phyloP scores from a whole-genome alignment of 2,329 filamentous ascomycete genomes.

The Sporothrix euskadiensis region DNA sequence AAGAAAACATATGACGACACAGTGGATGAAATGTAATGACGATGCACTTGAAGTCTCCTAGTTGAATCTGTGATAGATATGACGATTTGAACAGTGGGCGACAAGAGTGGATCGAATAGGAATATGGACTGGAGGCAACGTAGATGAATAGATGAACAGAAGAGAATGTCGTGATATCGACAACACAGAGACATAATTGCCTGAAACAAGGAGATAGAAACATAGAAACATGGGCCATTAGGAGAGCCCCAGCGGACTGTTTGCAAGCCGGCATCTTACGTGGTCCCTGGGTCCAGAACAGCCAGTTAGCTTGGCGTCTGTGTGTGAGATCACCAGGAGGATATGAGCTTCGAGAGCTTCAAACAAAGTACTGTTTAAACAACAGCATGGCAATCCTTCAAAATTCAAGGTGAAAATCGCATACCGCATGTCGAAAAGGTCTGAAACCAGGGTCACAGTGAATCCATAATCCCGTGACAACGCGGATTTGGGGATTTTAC shows the following conservation, averaged over 20 bases:
- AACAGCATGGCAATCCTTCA: not conserved
- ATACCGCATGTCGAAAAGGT: not conserved
- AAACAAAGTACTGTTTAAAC: not conserved
- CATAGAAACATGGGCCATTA: not conserved
- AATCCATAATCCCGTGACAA: not conserved
- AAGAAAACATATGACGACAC: not conserved
- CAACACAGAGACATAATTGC: not conserved
- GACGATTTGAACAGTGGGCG: not conserved
- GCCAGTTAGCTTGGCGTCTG: not conserved
- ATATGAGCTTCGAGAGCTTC: not conserved
- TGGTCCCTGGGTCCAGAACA: conserved; percentile 5
- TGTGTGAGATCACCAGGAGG: not conserved
- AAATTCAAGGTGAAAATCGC: not conserved
- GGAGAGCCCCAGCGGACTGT: not conserved
- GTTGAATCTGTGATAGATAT: not conserved
- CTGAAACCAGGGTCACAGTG: not conserved
- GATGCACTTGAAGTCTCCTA: not conserved
- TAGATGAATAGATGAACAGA: not conserved
- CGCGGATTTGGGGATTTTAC: not conserved
- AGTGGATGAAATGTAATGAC: not conserved
- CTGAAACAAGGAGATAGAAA: not conserved
- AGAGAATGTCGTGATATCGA: not conserved
- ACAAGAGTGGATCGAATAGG: not conserved
- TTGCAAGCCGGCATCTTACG: not conserved
- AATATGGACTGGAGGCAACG: no score